These are phyloP conservation scores for Moesziomyces parantarcticus DNA, from an alignment of 1,284 basidiomycete species.

Conservation along the genomic window DNA sequence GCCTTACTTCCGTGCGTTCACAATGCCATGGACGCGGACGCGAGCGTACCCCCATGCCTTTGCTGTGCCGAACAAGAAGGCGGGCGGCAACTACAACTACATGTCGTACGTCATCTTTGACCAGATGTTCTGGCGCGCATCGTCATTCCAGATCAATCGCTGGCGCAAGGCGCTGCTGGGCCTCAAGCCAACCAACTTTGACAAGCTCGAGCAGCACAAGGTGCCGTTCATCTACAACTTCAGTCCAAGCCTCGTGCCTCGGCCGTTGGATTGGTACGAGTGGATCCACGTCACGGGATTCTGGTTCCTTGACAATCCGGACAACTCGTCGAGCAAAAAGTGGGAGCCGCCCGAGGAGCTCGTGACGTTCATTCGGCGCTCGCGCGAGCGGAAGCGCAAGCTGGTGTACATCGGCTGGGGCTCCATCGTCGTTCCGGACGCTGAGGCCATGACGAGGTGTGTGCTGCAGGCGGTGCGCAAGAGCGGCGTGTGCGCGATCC, in stretches of 20 bases:
- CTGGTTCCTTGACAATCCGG: slow-evolving; percentile 74
- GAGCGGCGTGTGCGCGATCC: slow-evolving; percentile 86
- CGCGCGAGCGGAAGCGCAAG: slow-evolving; percentile 81
- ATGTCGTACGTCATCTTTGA: slow-evolving; percentile 97
- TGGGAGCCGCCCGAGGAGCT: slow-evolving; percentile 87
- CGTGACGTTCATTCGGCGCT: slow-evolving; percentile 81
- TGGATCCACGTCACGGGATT: slow-evolving; percentile 90
- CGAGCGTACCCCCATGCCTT: slow-evolving; percentile 97
- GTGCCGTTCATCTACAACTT: slow-evolving; percentile 98
- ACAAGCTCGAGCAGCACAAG: slow-evolving; percentile 94
- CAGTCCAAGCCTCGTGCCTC: slow-evolving; percentile 79
- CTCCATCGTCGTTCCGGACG: slow-evolving; percentile 96
- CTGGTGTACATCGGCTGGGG: slow-evolving; percentile 98
- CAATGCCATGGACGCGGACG: slow-evolving; percentile 81
- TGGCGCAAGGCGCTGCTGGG: slow-evolving; percentile 86
- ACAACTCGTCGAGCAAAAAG: slow-evolving; percentile 79
- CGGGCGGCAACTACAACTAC: slow-evolving; percentile 96
- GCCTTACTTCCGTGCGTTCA: slow-evolving; percentile 90
- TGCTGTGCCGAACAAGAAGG: slow-evolving; percentile 86
- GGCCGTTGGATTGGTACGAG: slow-evolving; percentile 88
- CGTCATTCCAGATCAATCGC: slow-evolving; percentile 87
- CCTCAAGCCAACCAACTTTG: slow-evolving; percentile 83
- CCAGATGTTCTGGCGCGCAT: slow-evolving; percentile 95
- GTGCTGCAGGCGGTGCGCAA: slow-evolving; percentile 84
- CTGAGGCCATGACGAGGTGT: slow-evolving; percentile 86